These are phyloP conservation scores for Magnusiomyces tetraspermus DNA, from an alignment of 1,139 yeast genomes.

Conservation along the genomic window DNA sequence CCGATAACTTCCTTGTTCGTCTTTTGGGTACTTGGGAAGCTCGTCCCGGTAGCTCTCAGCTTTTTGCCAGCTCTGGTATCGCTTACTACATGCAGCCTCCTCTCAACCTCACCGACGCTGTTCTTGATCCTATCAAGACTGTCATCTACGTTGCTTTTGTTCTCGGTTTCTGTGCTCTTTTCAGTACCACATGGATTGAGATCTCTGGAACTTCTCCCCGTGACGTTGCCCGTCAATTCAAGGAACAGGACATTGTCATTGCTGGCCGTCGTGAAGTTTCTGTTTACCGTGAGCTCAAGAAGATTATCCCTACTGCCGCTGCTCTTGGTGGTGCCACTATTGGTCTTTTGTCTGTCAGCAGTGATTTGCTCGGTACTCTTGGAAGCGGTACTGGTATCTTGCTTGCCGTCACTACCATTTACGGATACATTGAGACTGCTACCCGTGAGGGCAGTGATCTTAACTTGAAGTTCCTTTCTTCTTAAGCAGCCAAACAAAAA, in stretches of 20 bases:
- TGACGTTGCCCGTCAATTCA: conserved; percentile 94
- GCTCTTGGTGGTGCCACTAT: conserved; percentile 95
- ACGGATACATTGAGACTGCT: conserved; percentile 92
- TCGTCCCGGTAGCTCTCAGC: conserved; percentile 68
- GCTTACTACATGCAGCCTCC: conserved; percentile 97
- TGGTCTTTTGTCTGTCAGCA: conserved; percentile 89
- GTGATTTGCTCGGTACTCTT: conserved; percentile 87
- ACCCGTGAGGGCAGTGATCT: conserved; percentile 77
- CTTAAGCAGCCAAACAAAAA: no score
- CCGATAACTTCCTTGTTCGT: conserved; percentile 67
- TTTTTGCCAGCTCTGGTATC: conserved; percentile 78
- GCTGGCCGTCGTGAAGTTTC: conserved; percentile 94
- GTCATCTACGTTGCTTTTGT: conserved; percentile 71
- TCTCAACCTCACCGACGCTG: conserved; percentile 66
- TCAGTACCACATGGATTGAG: conserved; percentile 97
- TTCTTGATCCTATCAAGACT: conserved; percentile 85
- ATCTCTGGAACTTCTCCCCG: conserved; percentile 92
- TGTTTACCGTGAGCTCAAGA: conserved; percentile 89
- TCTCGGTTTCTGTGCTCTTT: conserved; percentile 81
- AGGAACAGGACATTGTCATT: conserved; percentile 93
- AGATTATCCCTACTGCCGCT: conserved; percentile 84
- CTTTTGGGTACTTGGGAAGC: conserved; percentile 89
- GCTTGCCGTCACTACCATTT: conserved; percentile 92
- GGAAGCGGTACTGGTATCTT: conserved; percentile 94
- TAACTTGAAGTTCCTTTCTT: not conserved